Evolutionary conservation across 73 alveolate genomes (phyloP), one percentile per base, ranked within the genome.

Genomic region (Paramecium biaurelia): DNA sequence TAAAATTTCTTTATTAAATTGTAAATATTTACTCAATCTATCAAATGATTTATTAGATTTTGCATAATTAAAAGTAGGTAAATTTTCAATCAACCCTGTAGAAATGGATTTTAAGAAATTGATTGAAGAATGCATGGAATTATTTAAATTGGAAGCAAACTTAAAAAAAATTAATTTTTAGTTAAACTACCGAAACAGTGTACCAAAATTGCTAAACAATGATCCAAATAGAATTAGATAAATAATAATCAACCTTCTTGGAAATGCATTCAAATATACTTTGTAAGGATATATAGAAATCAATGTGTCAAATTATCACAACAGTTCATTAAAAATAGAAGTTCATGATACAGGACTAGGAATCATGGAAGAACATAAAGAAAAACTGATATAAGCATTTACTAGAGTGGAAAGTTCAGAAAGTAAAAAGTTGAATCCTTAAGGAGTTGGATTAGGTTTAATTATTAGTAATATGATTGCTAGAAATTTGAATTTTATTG

Each of bases 361-460:
- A 26, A 89, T 89, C 7, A 57, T 45, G 6, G 84, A 89, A 70
- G 94, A 89, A 43, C 68, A 89, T 89, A 41, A 70, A 70, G 76
- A 42, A 8, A 89, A 57, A 89, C 43, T 89, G 4, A 28, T 89
- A 4, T 28, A 89, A 2, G 92, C 94, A 1, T 89, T 89, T 45
- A 85, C 58, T 2, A 89, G 32, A 47, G 72, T 79, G 20, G 49
- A 42, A 11, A 45, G 26, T 45, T 23, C 35, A 9, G 76, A 57
- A 45, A 41, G 43, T 24, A 89, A 89, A 70, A 70, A 45, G 56
- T 72, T 89, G 35, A 89, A 89, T 70, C 57, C 89, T 2, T 20
- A 47, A 42, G 94, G 94, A 4, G 92, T 82, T 20, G 94, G 94
- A 14, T 38, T 89, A 20, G 94, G 94, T 5, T 70, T 89, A 82